Conservation (phyloP, 148 eudicot genomes). For the Nepenthes mirabilis region DNA sequence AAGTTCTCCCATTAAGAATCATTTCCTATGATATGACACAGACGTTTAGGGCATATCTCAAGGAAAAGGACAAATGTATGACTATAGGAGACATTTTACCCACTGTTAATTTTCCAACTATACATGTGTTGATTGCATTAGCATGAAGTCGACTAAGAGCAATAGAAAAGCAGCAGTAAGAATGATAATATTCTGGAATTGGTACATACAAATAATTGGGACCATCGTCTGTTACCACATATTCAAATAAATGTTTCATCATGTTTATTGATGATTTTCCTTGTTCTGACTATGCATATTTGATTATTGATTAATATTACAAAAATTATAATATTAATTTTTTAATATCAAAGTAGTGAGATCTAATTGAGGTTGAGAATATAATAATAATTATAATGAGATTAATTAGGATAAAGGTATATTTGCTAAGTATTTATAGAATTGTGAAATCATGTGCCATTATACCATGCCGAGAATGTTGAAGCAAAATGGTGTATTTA, state of each 20-base stretch:
- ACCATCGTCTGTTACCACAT: neutral
- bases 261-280: neutral
- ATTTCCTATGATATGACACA: neutral
- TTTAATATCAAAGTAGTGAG: neutral
- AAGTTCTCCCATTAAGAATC: no score
- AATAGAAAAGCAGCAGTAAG: neutral
- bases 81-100: neutral
- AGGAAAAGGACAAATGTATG: neutral
- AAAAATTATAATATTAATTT: no score
- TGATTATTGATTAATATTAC: no score
- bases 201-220: neutral
- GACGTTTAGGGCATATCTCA: neutral
- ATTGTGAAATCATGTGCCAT: neutral
- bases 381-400: neutral
- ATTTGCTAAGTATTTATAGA: neutral
- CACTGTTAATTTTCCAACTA: neutral
- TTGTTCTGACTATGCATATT: neutral
- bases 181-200: neutral
- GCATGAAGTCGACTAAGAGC: neutral
- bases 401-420: neutral
- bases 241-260: no score
- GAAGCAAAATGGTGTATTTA: neutral
- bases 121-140: neutral
- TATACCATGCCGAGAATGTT: neutral
- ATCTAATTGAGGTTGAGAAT: neutral